phyloP scores from a whole-genome alignment of 805 yeast genomes.

The Saccharomyces jurei region DNA sequence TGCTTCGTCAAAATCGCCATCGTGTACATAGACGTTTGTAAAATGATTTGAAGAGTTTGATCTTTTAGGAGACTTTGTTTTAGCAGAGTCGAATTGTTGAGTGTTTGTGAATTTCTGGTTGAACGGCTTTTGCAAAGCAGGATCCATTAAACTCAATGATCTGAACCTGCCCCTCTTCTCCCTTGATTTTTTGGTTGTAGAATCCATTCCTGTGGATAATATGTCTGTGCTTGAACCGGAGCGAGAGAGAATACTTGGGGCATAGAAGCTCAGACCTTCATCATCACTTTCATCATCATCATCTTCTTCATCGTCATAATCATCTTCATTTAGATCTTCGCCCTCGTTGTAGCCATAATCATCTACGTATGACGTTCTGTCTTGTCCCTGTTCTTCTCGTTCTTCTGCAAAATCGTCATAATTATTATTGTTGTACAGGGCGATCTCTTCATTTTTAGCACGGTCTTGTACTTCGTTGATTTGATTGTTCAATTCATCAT shows the following conservation, averaged over 20 bases:
- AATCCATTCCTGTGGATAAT: constrained; percentile 1
- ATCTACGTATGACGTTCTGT: constrained; percentile 1
- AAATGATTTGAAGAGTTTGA: constrained; percentile 1
- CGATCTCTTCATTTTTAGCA: not conserved
- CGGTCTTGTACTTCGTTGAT: not conserved
- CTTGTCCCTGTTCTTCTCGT: constrained; percentile 14
- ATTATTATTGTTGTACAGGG: constrained; percentile 5
- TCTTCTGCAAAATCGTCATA: constrained; percentile 5
- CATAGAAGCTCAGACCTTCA: constrained; percentile 33
- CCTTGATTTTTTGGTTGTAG: constrained; percentile 3
- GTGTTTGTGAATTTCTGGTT: constrained; percentile 1
- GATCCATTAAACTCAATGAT: constrained; percentile 30
- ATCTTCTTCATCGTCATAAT: constrained; percentile 27
- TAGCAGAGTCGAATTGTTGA: not conserved
- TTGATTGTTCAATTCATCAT: not conserved
- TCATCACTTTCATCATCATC: constrained; percentile 31
- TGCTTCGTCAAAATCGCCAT: constrained; percentile 22
- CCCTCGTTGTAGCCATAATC: constrained; percentile 4
- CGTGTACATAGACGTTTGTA: constrained; percentile 29
- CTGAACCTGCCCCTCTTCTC: constrained; percentile 23
- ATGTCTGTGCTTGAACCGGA: constrained; percentile 18
- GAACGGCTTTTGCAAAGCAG: constrained; percentile 21
- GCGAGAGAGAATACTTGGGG: constrained; percentile 26
- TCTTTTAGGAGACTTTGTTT: not conserved
- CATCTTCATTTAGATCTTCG: constrained; percentile 17